phyloP scores from a whole-genome alignment of 2,329 filamentous ascomycete genomes.

The Herpotrichia juniperi region DNA sequence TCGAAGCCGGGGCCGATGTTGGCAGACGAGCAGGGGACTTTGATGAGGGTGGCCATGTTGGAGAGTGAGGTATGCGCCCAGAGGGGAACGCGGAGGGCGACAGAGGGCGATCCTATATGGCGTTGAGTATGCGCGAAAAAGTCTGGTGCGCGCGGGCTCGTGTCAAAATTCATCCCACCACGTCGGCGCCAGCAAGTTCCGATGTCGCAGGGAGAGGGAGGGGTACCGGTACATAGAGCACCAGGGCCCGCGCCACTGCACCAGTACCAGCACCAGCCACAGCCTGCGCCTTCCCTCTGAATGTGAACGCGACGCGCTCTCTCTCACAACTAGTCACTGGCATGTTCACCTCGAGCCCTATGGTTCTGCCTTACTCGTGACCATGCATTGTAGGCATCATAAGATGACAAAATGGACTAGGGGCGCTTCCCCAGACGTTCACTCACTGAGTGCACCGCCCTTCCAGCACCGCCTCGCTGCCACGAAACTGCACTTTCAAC shows the following conservation, averaged over 20 bases:
- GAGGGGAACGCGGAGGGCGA: neutral
- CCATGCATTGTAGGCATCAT: no score
- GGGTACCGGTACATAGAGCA: constrained; percentile 4
- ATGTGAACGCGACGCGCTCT: no score
- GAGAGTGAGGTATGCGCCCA: neutral
- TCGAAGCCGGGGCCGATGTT: constrained; percentile 98
- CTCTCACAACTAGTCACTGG: no score
- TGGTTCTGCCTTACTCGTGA: no score
- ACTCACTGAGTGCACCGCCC: neutral
- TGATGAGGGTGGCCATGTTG: constrained; percentile 63
- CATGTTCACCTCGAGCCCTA: no score
- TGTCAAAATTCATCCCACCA: constrained; percentile 3
- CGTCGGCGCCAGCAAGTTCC: neutral
- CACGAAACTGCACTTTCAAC: constrained; percentile 2
- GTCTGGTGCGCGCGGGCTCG: neutral
- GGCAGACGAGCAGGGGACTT: constrained; percentile 90
- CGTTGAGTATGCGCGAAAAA: neutral
- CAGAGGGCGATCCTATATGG: neutral
- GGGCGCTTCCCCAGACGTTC: no score
- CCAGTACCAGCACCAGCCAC: no score
- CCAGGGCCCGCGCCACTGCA: no score
- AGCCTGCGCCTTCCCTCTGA: no score
- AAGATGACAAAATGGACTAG: no score
- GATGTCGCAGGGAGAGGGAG: constrained; percentile 12
- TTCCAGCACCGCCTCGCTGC: constrained; percentile 4